A percentile compares a stretch with the other conserved stretches of the same genome.
These are phyloP conservation scores for Annona squamosa DNA, from an alignment of 164 flowering plant species.

Conservation along the genomic window DNA sequence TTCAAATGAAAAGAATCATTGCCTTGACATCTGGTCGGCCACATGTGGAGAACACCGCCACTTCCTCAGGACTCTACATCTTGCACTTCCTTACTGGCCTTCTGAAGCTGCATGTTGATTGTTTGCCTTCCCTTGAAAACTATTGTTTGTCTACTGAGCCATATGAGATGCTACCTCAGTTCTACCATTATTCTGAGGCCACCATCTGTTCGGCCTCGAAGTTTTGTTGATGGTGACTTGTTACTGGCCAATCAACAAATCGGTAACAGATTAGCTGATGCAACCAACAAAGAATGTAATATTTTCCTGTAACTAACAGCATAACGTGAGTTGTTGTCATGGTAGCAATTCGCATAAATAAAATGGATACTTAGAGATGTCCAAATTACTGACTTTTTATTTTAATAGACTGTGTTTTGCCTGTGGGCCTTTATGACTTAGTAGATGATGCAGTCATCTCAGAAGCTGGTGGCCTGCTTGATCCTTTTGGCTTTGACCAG, in stretches of 20 bases:
- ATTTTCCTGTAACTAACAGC: neutral
- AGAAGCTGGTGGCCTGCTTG: neutral
- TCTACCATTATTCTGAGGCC: neutral
- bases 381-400: neutral
- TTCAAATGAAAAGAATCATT: neutral
- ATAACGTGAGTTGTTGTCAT: neutral
- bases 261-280: slow-evolving; percentile 1
- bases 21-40: slow-evolving; percentile 1
- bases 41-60: neutral
- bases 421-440: neutral
- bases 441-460: neutral
- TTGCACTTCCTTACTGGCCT: neutral
- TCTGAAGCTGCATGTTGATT: neutral
- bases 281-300: neutral
- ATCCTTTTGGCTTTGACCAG: slow-evolving; percentile 1
- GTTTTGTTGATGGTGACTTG: neutral
- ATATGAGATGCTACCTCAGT: neutral
- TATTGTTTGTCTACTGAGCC: neutral
- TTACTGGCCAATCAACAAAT: neutral
- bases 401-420: neutral
- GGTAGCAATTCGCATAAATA: neutral
- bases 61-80: neutral
- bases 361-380: neutral
- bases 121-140: neutral
- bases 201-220: neutral